Percentiles rank a stretch among this genome's conserved stretches.
These are phyloP conservation scores for Chlorella sp. DNA, from an alignment of 139 green algal genomes.

Conservation along the genomic window DNA sequence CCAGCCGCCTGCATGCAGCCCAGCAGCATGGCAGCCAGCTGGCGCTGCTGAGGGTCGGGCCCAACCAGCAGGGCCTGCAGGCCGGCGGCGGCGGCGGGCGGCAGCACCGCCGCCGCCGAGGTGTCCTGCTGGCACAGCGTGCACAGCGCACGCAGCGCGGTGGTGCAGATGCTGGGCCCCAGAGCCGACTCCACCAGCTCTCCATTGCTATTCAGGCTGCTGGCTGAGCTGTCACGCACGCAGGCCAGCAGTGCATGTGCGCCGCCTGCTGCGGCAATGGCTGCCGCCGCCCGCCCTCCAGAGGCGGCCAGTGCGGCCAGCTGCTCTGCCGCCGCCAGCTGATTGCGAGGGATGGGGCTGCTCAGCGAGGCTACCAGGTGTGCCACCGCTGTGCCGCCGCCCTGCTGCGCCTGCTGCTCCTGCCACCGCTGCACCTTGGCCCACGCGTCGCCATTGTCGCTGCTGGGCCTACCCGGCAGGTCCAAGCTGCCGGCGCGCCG, in stretches of 20 bases:
- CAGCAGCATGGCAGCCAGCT: constrained; percentile 31
- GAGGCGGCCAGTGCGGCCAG: neutral
- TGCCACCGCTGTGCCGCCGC: neutral
- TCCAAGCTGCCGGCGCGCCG: neutral
- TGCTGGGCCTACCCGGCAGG: neutral
- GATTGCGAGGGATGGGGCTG: neutral
- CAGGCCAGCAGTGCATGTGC: neutral
- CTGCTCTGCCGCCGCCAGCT: constrained; percentile 30
- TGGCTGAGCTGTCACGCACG: neutral
- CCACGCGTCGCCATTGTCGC: neutral
- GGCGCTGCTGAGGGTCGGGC: constrained; percentile 18
- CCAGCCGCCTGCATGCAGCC: neutral
- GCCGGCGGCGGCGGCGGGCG: neutral
- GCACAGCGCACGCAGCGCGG: constrained; percentile 35
- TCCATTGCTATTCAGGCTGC: neutral
- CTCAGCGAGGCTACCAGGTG: neutral
- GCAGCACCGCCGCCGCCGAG: neutral
- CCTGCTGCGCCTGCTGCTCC: neutral
- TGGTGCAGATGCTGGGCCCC: neutral
- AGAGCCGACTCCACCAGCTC: neutral
- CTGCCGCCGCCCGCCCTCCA: neutral
- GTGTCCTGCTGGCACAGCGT: constrained; percentile 4
- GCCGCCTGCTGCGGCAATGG: constrained; percentile 13
- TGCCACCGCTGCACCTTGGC: neutral
- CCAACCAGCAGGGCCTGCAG: constrained; percentile 4